Percentiles rank a stretch among this genome's conserved stretches.
Evolutionary conservation across 805 yeast genomes (phyloP).

Genomic region (Blastobotrys robertii): DNA sequence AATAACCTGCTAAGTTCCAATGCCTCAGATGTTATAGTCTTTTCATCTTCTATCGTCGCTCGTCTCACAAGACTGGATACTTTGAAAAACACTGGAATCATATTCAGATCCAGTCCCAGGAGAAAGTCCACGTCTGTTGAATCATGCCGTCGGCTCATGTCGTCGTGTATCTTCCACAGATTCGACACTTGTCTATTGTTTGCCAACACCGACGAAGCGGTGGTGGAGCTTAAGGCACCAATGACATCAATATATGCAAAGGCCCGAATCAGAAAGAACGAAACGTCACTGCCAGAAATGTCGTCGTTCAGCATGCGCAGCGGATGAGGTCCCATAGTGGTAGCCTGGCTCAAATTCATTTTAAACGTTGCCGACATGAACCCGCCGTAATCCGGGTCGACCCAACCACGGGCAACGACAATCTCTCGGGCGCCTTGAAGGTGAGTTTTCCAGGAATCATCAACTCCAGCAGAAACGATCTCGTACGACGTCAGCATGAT

Average conservation of each 20-base stretch:
- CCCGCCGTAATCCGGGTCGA: slow-evolving; percentile 21
- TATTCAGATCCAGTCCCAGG: slow-evolving; percentile 52
- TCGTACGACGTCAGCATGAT: slow-evolving; percentile 51
- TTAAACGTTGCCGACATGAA: slow-evolving; percentile 3
- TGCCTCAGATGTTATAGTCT: slow-evolving; percentile 28
- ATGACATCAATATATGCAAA: slow-evolving; percentile 58
- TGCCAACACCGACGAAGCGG: slow-evolving; percentile 18
- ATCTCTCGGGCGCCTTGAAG: slow-evolving; percentile 59
- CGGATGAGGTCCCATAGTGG: slow-evolving; percentile 11
- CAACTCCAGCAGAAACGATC: slow-evolving; percentile 28
- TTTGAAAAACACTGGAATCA: slow-evolving; percentile 49
- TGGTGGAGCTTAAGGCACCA: slow-evolving; percentile 47
- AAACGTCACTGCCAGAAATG: slow-evolving; percentile 25
- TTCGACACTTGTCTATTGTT: slow-evolving; percentile 26
- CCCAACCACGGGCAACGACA: slow-evolving; percentile 41
- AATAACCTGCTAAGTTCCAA: slow-evolving; percentile 32
- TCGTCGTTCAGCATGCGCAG: slow-evolving; percentile 11
- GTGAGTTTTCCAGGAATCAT: slow-evolving; percentile 51
- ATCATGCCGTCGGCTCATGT: neutral
- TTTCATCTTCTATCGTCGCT: slow-evolving; percentile 7
- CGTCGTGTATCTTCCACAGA: slow-evolving; percentile 22
- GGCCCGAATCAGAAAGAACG: slow-evolving; percentile 56
- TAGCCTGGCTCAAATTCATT: neutral
- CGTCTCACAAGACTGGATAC: slow-evolving; percentile 34
- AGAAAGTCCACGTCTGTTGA: slow-evolving; percentile 15